Evolutionary conservation across 495 filamentous ascomycete genomes (phyloP).

Genomic region (Cercophora sp.): DNA sequence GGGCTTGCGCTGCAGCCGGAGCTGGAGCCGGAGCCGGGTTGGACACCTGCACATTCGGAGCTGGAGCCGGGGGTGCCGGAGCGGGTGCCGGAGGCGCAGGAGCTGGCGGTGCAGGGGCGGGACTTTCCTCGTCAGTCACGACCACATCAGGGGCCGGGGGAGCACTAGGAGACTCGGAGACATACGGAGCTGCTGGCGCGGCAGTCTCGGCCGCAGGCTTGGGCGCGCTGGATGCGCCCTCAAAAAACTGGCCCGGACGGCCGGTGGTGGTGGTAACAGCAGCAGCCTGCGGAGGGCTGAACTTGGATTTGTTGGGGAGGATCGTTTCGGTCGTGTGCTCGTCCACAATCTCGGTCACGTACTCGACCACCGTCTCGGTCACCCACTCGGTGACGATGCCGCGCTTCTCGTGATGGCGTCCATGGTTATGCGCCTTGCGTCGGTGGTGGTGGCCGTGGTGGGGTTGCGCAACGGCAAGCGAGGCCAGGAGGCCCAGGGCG

Average conservation of each 20-base stretch:
- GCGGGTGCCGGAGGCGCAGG: conserved; percentile 1
- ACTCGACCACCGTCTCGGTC: conserved; percentile 44
- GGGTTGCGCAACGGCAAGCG: conserved; percentile 42
- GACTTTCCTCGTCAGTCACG: no score
- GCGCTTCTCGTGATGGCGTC: conserved; percentile 32
- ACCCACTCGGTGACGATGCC: conserved; percentile 45
- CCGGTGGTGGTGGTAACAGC: conserved; percentile 9
- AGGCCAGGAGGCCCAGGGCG: conserved; percentile 39
- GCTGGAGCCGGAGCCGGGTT: conserved; percentile 2
- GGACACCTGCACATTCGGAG: neutral
- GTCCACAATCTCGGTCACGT: conserved; percentile 45
- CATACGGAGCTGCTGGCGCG: conserved; percentile 15
- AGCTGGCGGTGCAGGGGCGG: conserved; percentile 2
- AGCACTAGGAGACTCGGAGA: conserved; percentile 15
- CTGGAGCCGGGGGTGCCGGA: conserved; percentile 5
- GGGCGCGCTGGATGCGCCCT: conserved; percentile 16
- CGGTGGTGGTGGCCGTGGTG: conserved; percentile 39
- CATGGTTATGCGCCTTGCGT: conserved; percentile 25
- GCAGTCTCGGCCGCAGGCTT: conserved; percentile 15
- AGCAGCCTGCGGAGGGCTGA: conserved; percentile 10
- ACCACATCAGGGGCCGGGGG: neutral
- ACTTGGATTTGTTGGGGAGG: conserved; percentile 22
- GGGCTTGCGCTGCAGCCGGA: neutral
- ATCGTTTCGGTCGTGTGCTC: conserved; percentile 38
- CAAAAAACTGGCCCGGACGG: conserved; percentile 40